phyloP scores from a whole-genome alignment of 495 filamentous ascomycete species.

The Schizothecium vesticola region DNA sequence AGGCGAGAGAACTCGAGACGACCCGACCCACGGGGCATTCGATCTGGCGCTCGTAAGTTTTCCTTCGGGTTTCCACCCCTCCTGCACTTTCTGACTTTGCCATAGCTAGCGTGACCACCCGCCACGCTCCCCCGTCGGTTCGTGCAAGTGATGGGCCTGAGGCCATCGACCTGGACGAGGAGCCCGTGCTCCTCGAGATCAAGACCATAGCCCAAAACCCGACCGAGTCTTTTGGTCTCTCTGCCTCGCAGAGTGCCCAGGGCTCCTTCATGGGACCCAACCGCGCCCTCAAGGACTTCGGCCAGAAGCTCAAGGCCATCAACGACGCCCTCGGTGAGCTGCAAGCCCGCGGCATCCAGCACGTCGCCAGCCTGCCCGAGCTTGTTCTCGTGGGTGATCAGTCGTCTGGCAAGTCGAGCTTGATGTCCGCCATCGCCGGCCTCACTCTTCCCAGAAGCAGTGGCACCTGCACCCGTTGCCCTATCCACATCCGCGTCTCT shows the following conservation, averaged over 20 bases:
- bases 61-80: neutral
- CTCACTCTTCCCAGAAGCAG: slow-evolving; percentile 65
- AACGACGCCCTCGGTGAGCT: slow-evolving; percentile 45
- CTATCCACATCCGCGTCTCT: slow-evolving; percentile 68
- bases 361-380: slow-evolving; percentile 61
- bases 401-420: slow-evolving; percentile 69
- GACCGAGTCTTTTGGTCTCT: neutral
- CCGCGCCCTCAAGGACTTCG: slow-evolving; percentile 35
- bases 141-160: neutral
- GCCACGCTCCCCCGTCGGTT: neutral
- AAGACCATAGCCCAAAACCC: slow-evolving; percentile 1
- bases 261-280: slow-evolving; percentile 32
- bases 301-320: slow-evolving; percentile 39
- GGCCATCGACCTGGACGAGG: slow-evolving; percentile 6
- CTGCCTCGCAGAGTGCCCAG: slow-evolving; percentile 10
- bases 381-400: slow-evolving; percentile 79
- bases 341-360: slow-evolving; percentile 43
- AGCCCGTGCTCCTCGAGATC: slow-evolving; percentile 19
- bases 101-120: slow-evolving; percentile 24
- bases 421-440: slow-evolving; percentile 76
- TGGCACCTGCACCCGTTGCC: slow-evolving; percentile 71
- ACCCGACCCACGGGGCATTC: neutral
- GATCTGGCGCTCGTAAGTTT: slow-evolving; percentile 28
- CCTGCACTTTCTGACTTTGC: neutral
- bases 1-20: neutral